phyloP scores from a whole-genome alignment of 78 protist species.

The Goniomonas avonlea region DNA sequence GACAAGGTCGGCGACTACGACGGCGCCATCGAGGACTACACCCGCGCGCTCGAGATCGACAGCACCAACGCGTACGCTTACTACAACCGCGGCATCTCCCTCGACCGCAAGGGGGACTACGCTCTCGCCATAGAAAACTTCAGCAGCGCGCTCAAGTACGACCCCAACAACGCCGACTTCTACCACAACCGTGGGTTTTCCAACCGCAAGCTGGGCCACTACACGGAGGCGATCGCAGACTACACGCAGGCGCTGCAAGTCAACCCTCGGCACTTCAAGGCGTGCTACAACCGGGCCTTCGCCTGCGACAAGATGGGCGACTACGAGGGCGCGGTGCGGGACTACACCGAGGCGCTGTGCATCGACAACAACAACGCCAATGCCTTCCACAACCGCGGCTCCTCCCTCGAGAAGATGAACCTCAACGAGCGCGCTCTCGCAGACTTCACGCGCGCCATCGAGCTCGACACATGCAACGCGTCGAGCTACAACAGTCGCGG shows the following conservation, averaged over 20 bases:
- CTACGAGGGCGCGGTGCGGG: conserved; percentile 27
- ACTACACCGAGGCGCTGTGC: conserved; percentile 41
- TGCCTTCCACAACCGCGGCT: conserved; percentile 60
- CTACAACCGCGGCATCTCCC: conserved; percentile 51
- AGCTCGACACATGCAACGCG: conserved; percentile 34
- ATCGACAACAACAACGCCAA: conserved; percentile 37
- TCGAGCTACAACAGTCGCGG: conserved; percentile 45
- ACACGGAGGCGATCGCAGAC: conserved; percentile 45
- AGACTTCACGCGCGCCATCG: conserved; percentile 42
- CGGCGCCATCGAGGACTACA: conserved; percentile 39
- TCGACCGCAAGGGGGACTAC: conserved; percentile 36
- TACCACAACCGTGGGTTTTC: conserved; percentile 56
- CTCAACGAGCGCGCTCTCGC: conserved; percentile 21
- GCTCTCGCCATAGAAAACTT: conserved; percentile 42
- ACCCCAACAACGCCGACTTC: conserved; percentile 49
- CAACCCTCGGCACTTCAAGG: conserved; percentile 56
- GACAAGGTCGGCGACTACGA: conserved; percentile 46
- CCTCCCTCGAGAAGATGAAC: conserved; percentile 33
- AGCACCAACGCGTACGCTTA: conserved; percentile 41
- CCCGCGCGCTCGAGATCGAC: conserved; percentile 37
- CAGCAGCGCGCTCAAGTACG: conserved; percentile 30
- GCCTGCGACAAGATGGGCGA: conserved; percentile 35
- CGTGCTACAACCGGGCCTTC: conserved; percentile 59
- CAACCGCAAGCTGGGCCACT: conserved; percentile 52
- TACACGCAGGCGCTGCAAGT: conserved; percentile 39